Conservation (phyloP, 768 basidiomycete genomes). For the Boletus rex-veris region DNA sequence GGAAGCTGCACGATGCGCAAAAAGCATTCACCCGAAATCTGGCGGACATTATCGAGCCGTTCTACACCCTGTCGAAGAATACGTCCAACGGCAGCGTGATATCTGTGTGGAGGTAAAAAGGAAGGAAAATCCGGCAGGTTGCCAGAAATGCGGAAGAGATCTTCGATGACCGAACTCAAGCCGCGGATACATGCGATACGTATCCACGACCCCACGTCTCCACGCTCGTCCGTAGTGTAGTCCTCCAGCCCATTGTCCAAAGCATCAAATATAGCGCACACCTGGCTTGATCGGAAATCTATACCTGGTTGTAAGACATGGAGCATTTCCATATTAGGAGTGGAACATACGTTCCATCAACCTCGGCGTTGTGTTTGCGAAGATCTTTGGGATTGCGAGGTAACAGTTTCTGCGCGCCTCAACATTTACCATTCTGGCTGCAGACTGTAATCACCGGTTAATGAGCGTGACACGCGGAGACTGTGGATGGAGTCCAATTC, state of each 20-base stretch:
- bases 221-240: constrained; percentile 91
- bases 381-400: constrained; percentile 43
- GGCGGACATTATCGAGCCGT: constrained; percentile 86
- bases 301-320: constrained; percentile 10
- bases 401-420: constrained; percentile 60
- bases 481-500: constrained; percentile 18
- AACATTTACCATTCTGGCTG: constrained; percentile 41
- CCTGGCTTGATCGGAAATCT: constrained; percentile 49
- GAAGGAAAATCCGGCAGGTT: constrained; percentile 44
- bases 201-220: constrained; percentile 96
- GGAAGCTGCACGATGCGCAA: constrained; percentile 45
- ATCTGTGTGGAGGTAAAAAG: constrained; percentile 59
- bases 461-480: constrained; percentile 18
- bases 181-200: constrained; percentile 75
- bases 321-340: constrained; percentile 6
- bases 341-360: constrained; percentile 44
- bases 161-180: constrained; percentile 50
- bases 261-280: constrained; percentile 50
- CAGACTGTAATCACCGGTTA: constrained; percentile 29
- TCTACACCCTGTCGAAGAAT: constrained; percentile 89
- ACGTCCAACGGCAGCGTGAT: constrained; percentile 55
- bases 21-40: constrained; percentile 68
- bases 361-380: constrained; percentile 42
- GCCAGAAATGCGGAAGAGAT: constrained; percentile 45
- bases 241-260: constrained; percentile 76